These are phyloP conservation scores for Trichoderma sp. DNA, from an alignment of 2,329 filamentous ascomycete genomes.

Conservation along the genomic window DNA sequence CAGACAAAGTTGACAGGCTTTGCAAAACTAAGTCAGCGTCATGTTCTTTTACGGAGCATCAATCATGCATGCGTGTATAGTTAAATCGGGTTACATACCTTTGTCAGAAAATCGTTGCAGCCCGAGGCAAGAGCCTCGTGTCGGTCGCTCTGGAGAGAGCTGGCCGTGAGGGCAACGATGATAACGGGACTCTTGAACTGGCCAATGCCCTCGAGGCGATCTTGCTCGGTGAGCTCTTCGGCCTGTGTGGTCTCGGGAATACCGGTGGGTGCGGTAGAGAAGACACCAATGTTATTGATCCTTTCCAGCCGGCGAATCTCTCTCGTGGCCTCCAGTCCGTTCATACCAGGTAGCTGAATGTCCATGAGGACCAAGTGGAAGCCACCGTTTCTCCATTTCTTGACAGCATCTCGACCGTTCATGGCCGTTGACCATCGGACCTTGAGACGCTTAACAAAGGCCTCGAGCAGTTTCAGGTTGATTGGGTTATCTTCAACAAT, in stretches of 20 bases:
- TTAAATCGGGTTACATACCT: slow-evolving; percentile 56
- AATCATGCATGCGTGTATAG: neutral
- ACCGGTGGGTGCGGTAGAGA: slow-evolving; percentile 62
- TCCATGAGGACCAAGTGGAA: slow-evolving; percentile 98
- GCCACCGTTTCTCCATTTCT: slow-evolving; percentile 87
- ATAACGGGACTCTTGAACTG: slow-evolving; percentile 96
- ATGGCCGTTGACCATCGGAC: slow-evolving; percentile 97
- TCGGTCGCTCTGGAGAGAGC: slow-evolving; percentile 88
- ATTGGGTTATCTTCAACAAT: slow-evolving; percentile 99
- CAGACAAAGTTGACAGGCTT: slow-evolving; percentile 97
- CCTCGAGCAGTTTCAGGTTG: slow-evolving; percentile 88
- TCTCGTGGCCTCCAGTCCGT: slow-evolving; percentile 87
- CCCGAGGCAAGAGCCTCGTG: slow-evolving; percentile 93
- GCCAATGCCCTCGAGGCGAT: slow-evolving; percentile 63
- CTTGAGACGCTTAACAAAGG: slow-evolving; percentile 92
- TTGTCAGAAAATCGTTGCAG: slow-evolving; percentile 97
- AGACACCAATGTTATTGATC: slow-evolving; percentile 89
- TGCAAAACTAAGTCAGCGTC: neutral
- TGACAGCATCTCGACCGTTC: slow-evolving; percentile 89
- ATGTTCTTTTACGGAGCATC: neutral
- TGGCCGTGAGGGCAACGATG: slow-evolving; percentile 93
- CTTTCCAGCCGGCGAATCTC: slow-evolving; percentile 89
- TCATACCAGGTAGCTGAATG: slow-evolving; percentile 96
- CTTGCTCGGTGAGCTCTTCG: slow-evolving; percentile 57
- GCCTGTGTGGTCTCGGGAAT: slow-evolving; percentile 41